These are phyloP conservation scores for Fusarium sp. DNA, from an alignment of 2,329 filamentous ascomycete genomes.

Conservation along the genomic window DNA sequence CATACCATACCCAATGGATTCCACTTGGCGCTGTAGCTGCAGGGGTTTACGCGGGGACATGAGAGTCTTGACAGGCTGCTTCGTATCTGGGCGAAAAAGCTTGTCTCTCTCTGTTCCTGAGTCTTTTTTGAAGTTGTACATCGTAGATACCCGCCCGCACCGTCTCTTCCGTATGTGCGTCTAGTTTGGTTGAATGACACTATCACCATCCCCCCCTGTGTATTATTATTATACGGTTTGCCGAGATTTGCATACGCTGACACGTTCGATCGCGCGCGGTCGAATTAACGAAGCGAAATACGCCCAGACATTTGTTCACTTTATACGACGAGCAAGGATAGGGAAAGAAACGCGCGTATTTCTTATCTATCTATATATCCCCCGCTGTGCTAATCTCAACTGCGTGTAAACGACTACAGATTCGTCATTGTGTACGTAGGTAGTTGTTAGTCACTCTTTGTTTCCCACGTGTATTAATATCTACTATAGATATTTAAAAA, in stretches of 20 bases:
- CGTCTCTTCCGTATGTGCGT: neutral
- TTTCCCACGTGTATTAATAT: neutral
- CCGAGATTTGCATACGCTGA: neutral
- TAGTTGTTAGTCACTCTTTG: neutral
- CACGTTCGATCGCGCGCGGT: neutral
- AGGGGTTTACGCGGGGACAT: neutral
- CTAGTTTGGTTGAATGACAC: neutral
- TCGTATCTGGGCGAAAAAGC: slow-evolving; percentile 15
- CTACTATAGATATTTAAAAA: neutral
- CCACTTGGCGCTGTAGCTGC: slow-evolving; percentile 1
- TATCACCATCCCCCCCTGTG: neutral
- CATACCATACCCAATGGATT: neutral
- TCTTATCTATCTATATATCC: neutral
- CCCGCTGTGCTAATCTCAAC: neutral
- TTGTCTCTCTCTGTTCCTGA: slow-evolving; percentile 6
- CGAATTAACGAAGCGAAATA: neutral
- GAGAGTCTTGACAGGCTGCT: neutral
- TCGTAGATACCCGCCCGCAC: neutral
- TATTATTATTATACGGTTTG: neutral
- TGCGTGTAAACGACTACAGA: neutral
- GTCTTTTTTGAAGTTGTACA: neutral
- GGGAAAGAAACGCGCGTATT: neutral
- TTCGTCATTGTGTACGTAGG: neutral
- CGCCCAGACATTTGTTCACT: neutral
- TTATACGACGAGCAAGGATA: neutral